Evolutionary conservation across 306 rosid genomes (phyloP).

Genomic region (Quillaja saponaria): DNA sequence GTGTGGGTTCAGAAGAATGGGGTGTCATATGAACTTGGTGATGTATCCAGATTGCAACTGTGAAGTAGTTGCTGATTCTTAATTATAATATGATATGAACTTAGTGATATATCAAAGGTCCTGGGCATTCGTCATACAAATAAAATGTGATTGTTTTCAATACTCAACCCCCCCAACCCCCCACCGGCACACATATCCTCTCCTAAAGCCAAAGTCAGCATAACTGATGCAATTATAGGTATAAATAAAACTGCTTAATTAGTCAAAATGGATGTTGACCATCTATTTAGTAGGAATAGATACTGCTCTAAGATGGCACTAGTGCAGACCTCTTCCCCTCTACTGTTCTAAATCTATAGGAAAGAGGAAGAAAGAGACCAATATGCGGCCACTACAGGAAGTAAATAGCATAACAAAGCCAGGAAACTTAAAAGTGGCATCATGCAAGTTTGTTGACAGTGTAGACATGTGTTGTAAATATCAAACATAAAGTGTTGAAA

Average conservation of each 20-base stretch:
- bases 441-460: not conserved
- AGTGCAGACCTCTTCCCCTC: not conserved
- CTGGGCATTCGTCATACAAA: too few species aligned
- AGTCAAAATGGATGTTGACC: not conserved
- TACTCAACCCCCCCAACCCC: too few species aligned
- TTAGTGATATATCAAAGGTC: too few species aligned
- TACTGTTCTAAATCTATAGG: not conserved
- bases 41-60: constrained; percentile 11
- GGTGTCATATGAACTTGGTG: not conserved
- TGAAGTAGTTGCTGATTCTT: too few species aligned
- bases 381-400: not conserved
- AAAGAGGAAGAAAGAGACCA: too few species aligned
- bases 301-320: not conserved
- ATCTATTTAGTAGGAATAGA: not conserved
- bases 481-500: too few species aligned
- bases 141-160: too few species aligned
- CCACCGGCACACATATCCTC: constrained; percentile 7
- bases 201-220: constrained; percentile 24
- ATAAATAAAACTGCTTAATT: not conserved
- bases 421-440: too few species aligned
- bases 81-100: not conserved
- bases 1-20: constrained; percentile 2
- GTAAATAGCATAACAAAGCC: constrained; percentile 4
- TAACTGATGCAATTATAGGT: constrained; percentile 21
- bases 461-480: too few species aligned